phyloP scores from a whole-genome alignment of 768 basidiomycete species.

The Rhizopogon salebrosus region DNA sequence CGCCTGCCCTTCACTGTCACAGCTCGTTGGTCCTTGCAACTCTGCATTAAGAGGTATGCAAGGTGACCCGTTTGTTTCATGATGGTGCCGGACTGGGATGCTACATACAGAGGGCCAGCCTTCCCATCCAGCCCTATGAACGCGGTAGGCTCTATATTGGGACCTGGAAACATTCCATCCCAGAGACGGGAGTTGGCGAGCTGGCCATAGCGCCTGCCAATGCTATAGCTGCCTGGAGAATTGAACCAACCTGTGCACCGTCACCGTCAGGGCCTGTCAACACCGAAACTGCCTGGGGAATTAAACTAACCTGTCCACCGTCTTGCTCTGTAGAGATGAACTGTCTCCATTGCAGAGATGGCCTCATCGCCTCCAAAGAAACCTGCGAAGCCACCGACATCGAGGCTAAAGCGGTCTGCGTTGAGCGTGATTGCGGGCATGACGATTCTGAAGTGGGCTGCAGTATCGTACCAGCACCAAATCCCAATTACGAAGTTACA shows the following conservation, averaged over 20 bases:
- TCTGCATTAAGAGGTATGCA: conserved; percentile 23
- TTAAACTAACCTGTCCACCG: conserved; percentile 33
- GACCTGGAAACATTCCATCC: conserved; percentile 28
- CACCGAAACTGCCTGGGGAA: conserved; percentile 30
- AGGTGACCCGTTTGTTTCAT: conserved; percentile 26
- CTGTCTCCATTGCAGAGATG: conserved; percentile 31
- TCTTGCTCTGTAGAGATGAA: conserved; percentile 27
- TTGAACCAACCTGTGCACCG: conserved; percentile 37
- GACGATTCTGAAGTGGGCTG: conserved; percentile 4
- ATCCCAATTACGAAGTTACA: not conserved
- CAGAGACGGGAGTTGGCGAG: conserved; percentile 24
- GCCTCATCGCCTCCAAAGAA: conserved; percentile 36
- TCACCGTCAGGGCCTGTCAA: conserved; percentile 29
- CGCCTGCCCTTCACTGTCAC: conserved; percentile 10
- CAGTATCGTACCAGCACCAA: not conserved
- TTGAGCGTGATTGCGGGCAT: conserved; percentile 5
- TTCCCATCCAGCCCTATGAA: conserved; percentile 25
- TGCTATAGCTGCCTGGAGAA: conserved; percentile 30
- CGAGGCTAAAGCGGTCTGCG: conserved; percentile 13
- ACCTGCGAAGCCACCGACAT: conserved; percentile 29
- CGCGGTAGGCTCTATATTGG: conserved; percentile 16
- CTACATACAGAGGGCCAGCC: conserved; percentile 21
- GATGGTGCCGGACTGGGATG: conserved; percentile 23
- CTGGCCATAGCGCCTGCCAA: conserved; percentile 28
- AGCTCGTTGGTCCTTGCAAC: conserved; percentile 4